Percentiles rank a stretch among this genome's conserved stretches.
phyloP scores from a whole-genome alignment of 2,329 filamentous ascomycete species.

The Penicillium polonicum region DNA sequence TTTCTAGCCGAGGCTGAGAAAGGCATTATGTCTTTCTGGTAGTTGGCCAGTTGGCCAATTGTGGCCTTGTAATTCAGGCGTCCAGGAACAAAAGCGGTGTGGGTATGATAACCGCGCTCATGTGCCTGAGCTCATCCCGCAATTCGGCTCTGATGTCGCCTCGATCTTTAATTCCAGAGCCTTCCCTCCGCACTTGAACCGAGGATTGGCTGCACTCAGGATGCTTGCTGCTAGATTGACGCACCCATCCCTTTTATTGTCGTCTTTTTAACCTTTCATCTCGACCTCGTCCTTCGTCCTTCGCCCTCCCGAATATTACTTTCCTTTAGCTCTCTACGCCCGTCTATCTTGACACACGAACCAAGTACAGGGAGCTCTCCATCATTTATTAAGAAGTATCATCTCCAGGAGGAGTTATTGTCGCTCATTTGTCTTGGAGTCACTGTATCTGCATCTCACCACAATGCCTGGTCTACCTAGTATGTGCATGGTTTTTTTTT shows the following conservation, averaged over 20 bases:
- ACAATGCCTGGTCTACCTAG: slow-evolving; percentile 48
- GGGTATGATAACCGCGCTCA: neutral
- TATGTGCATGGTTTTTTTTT: slow-evolving; percentile 27
- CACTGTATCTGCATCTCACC: slow-evolving; percentile 5
- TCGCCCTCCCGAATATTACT: neutral
- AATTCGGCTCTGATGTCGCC: neutral
- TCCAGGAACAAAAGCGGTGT: neutral
- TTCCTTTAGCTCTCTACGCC: neutral
- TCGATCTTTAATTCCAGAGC: slow-evolving; percentile 1
- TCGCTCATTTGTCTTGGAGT: neutral
- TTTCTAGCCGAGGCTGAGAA: neutral
- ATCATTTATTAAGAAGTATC: neutral
- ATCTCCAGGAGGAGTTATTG: neutral
- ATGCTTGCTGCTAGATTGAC: neutral
- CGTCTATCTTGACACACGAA: neutral
- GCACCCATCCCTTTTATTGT: neutral
- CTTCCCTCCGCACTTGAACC: neutral
- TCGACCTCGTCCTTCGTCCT: neutral
- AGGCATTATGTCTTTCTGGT: neutral
- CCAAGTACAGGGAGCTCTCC: neutral
- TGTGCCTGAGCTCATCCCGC: slow-evolving; percentile 10
- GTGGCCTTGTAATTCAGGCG: neutral
- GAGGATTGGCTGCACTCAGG: slow-evolving; percentile 5
- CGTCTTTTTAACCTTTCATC: neutral
- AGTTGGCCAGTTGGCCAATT: neutral